phyloP scores from a whole-genome alignment of 1,284 basidiomycete genomes.

The Puccinia novopanici region DNA sequence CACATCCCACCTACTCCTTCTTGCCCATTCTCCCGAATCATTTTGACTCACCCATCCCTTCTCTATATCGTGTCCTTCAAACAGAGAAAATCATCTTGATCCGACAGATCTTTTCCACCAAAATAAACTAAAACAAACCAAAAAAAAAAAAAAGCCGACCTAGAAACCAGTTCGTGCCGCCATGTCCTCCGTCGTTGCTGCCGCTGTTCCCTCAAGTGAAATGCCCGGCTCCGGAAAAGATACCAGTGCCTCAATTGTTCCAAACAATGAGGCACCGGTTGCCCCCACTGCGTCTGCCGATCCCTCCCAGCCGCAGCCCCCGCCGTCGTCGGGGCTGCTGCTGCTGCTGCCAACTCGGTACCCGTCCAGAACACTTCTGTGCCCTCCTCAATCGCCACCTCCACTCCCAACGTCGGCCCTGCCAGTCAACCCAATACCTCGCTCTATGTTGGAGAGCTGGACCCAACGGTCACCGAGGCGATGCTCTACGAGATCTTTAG shows the following conservation, averaged over 20 bases:
- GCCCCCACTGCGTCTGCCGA: conserved; percentile 19
- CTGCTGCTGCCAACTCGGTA: conserved; percentile 51
- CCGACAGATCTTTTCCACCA: neutral
- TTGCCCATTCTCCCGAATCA: neutral
- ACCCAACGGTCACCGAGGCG: neutral
- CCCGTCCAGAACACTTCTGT: conserved; percentile 51
- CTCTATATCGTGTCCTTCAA: neutral
- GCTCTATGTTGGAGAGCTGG: conserved; percentile 36
- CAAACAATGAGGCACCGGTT: conserved; percentile 34
- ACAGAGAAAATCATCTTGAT: conserved; percentile 1
- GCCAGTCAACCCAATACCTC: conserved; percentile 48
- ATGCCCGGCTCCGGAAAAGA: conserved; percentile 53
- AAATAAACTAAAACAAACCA: neutral
- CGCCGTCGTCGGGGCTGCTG: conserved; percentile 49
- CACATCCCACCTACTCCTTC: neutral
- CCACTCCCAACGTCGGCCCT: conserved; percentile 43
- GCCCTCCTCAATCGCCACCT: conserved; percentile 45
- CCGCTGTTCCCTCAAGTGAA: conserved; percentile 52
- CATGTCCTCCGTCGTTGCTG: conserved; percentile 55
- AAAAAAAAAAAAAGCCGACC: conserved; percentile 8
- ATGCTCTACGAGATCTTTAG: conserved; percentile 13
- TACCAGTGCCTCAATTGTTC: conserved; percentile 37
- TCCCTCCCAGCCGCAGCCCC: conserved; percentile 46
- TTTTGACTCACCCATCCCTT: neutral
- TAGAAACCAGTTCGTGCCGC: neutral